Conservation (phyloP, 768 basidiomycete genomes). For the Leccinum sublutescens region DNA sequence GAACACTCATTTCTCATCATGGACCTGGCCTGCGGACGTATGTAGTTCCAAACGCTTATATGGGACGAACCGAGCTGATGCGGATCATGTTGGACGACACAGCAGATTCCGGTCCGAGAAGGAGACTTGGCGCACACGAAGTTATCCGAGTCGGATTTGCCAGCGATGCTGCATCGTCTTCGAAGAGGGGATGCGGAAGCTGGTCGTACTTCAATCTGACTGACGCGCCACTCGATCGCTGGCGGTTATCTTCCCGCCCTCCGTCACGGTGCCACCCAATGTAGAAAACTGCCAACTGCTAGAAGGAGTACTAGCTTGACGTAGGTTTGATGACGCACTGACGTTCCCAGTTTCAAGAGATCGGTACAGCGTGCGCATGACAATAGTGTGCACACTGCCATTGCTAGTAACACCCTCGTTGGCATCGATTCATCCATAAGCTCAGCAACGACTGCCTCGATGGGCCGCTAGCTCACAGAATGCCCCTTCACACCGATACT, state of each 20-base stretch:
- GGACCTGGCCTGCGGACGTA: neutral
- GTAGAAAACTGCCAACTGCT: neutral
- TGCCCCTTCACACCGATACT: neutral
- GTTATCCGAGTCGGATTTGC: neutral
- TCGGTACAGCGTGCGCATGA: neutral
- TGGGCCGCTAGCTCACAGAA: neutral
- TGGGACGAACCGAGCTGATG: neutral
- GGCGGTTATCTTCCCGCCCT: constrained; percentile 1
- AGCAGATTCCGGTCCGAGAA: neutral
- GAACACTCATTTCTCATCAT: constrained; percentile 1
- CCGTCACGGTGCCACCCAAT: neutral
- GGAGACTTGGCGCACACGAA: neutral
- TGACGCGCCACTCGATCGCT: constrained; percentile 6
- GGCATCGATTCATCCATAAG: neutral
- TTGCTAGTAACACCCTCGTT: neutral
- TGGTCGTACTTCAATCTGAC: neutral
- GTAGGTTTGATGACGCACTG: neutral
- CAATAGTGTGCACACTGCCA: neutral
- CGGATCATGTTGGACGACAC: neutral
- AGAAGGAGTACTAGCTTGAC: constrained; percentile 1
- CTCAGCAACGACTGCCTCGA: neutral
- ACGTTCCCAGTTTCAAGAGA: neutral
- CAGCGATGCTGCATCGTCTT: neutral
- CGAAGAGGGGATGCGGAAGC: neutral
- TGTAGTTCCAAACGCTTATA: too few species aligned